Base-by-base conservation (phyloP, 495 filamentous ascomycete species). In the Podospora pseudopauciseta region DNA sequence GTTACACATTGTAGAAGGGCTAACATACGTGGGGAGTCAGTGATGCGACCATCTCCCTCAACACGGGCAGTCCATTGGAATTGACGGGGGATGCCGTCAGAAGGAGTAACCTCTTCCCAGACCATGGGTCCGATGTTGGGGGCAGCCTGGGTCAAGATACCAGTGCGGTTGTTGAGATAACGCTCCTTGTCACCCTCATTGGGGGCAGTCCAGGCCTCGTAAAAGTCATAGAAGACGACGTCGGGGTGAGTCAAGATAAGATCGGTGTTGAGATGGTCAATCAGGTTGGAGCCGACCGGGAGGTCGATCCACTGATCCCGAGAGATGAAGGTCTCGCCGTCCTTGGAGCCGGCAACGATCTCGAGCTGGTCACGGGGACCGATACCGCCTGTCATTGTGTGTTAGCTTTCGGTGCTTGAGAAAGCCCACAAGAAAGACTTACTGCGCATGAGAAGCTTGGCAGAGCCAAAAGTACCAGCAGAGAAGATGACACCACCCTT, bases 231-330 rank as follows among this genome's bases (percentile, higher is more conserved):
- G 64, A 87, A 81, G 19, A 85, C 83, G 39, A 90, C 84, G 62
- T 84, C 80, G 26, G 86, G 85, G 70, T 90, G 87, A 20, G 82
- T 84, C 63, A 92, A 77, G 65, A 88, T 84, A 11, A 88, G 79
- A 70, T 90, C 85, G 67, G 91, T 92, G 78, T 82, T 90, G 70
- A 88, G 83, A 76, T 94, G 90, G 72, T 93, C 90, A 66, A 88
- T 85, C 30, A 92, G 77, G 72, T 90, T 91, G 70, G 88, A 83
- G 20, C 91, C 90, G 16, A 93, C 90, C 15, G 91, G 90, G n/a
- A 90, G 81, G 65, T 88, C 80, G 72, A 93, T 89, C 89, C 90
- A 92, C 13, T 86, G 68, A 2, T 76, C 73, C 61, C 74, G 73
- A 30, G 72, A 74, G 65, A 85, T 80, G 80, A 88, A 81, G 7